phyloP scores from a whole-genome alignment of 345 rosid species.

The Acer yangbiense region DNA sequence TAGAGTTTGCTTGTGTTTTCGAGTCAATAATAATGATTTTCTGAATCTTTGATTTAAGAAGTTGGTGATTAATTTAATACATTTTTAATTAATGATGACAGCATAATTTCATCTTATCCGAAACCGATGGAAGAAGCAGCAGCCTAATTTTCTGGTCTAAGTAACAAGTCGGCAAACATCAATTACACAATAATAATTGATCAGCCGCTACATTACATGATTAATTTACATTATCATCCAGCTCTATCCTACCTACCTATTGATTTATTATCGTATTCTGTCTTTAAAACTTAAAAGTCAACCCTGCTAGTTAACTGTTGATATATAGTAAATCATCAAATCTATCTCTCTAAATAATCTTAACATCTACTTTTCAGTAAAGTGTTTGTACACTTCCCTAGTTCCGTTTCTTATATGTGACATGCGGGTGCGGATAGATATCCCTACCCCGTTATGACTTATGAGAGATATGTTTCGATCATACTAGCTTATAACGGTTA shows the following conservation, averaged over 20 bases:
- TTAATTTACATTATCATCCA: neutral
- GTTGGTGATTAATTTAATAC: neutral
- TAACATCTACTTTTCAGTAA: too few relatives aligned
- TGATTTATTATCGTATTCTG: neutral
- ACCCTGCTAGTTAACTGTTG: too few relatives aligned
- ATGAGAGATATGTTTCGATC: too few relatives aligned
- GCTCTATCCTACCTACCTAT: neutral
- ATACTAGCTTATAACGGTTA: too few relatives aligned
- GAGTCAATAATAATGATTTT: neutral
- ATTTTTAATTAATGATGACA: neutral
- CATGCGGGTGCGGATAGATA: too few relatives aligned
- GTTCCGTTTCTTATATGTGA: too few relatives aligned
- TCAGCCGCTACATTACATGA: neutral
- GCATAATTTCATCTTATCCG: neutral
- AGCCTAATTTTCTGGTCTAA: conserved; percentile 3
- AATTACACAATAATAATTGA: neutral
- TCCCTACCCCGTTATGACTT: too few relatives aligned
- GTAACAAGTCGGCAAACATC: conserved; percentile 7
- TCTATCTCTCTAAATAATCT: too few relatives aligned
- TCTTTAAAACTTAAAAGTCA: neutral
- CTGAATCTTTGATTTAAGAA: neutral
- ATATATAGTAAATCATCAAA: too few relatives aligned
- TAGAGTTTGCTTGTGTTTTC: neutral
- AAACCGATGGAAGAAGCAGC: neutral
- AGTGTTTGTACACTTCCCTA: too few relatives aligned